Conservation (phyloP, 257 asterid genomes). For the Thymus mandschuricus region DNA sequence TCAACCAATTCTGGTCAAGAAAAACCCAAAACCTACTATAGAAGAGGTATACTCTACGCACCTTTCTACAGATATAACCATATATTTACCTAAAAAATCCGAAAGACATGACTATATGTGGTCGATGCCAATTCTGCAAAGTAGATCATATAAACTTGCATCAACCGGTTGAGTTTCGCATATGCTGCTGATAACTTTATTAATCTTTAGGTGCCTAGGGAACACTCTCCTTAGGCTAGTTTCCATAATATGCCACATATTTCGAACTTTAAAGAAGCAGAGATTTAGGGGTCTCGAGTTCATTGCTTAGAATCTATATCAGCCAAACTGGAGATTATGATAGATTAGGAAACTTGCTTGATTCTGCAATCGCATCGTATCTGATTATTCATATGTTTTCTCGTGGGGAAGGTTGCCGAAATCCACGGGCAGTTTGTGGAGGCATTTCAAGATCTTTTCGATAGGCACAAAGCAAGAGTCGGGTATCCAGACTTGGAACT, state of each 20-base stretch:
- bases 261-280: neutral
- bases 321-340: neutral
- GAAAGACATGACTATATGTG: neutral
- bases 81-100: neutral
- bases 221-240: neutral
- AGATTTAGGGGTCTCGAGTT: neutral
- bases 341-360: neutral
- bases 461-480: conserved; percentile 67
- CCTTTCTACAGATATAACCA: neutral
- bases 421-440: conserved; percentile 67
- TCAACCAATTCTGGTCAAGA: conserved; percentile 67
- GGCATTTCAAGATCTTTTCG: conserved; percentile 65
- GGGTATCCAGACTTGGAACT: conserved; percentile 55
- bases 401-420: conserved; percentile 54
- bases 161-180: neutral
- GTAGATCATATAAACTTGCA: neutral
- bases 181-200: neutral
- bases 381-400: neutral
- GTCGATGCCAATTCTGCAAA: neutral
- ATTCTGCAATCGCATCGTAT: neutral
- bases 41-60: conserved; percentile 64
- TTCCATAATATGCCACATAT: neutral
- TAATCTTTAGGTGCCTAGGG: neutral
- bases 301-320: neutral
- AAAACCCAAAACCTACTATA: conserved; percentile 67